A percentile compares a stretch with the other conserved stretches of the same genome.
Conservation (phyloP, 306 rosid species). For the Clitoria ternatea region DNA sequence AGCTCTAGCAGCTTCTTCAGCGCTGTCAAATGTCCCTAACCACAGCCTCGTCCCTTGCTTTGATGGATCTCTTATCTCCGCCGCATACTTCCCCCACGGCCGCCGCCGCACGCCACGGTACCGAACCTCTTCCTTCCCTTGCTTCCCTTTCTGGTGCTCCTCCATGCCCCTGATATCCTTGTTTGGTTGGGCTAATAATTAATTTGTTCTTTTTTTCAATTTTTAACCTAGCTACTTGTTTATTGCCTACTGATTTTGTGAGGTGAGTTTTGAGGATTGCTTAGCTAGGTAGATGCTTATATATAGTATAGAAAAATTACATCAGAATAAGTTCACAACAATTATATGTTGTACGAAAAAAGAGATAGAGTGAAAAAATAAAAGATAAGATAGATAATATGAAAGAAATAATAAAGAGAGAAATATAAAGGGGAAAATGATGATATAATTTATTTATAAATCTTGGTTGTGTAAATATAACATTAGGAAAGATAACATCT, state of each 20-base stretch:
- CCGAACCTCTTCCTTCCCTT: slow-evolving; percentile 42
- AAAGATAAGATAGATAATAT: too few relatives aligned
- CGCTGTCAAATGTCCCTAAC: slow-evolving; percentile 84
- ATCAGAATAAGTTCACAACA: too few relatives aligned
- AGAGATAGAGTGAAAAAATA: too few relatives aligned
- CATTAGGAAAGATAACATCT: too few relatives aligned
- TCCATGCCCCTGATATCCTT: slow-evolving; percentile 45
- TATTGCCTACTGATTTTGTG: neutral
- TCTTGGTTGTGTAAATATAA: too few relatives aligned
- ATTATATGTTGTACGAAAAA: too few relatives aligned
- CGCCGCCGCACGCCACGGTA: slow-evolving; percentile 66
- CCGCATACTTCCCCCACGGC: slow-evolving; percentile 88
- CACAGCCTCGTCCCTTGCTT: slow-evolving; percentile 72
- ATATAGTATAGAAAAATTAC: too few relatives aligned
- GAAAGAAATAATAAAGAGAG: too few relatives aligned
- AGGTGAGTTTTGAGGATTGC: neutral
- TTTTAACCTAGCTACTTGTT: neutral
- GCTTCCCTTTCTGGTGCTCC: slow-evolving; percentile 40
- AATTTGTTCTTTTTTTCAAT: neutral
- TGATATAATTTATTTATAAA: too few relatives aligned
- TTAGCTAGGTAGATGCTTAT: slow-evolving; percentile 25
- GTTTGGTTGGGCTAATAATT: too few relatives aligned
- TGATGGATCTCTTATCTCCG: slow-evolving; percentile 80
- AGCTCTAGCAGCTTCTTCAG: slow-evolving; percentile 82
- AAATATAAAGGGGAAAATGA: too few relatives aligned